Conservation (phyloP, 805 yeast genomes). For the Kodamaea kaohsiungensis region DNA sequence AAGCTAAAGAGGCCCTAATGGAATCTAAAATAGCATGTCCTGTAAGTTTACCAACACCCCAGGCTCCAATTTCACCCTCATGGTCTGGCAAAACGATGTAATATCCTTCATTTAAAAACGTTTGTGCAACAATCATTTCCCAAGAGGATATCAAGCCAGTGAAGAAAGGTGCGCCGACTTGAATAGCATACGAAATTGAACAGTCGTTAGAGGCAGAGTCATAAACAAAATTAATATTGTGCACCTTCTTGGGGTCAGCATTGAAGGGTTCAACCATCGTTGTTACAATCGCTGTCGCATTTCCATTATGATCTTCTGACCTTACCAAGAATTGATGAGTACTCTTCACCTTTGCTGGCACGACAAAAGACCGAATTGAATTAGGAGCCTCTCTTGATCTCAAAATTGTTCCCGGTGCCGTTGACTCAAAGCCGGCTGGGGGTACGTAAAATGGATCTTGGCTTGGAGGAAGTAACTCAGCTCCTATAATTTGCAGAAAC, state of each 20-base stretch:
- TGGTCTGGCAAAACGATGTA: constrained; percentile 36
- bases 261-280: constrained; percentile 24
- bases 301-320: constrained; percentile 19
- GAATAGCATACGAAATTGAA: constrained; percentile 22
- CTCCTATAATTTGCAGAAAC: not conserved
- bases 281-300: constrained; percentile 23
- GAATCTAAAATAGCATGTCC: constrained; percentile 34
- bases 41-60: constrained; percentile 31
- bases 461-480: constrained; percentile 7
- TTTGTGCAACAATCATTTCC: constrained; percentile 16
- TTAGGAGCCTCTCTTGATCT: constrained; percentile 13
- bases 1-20: constrained; percentile 26
- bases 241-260: constrained; percentile 22
- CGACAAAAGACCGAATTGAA: constrained; percentile 11
- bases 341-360: constrained; percentile 13
- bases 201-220: constrained; percentile 22
- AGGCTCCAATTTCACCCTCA: constrained; percentile 34
- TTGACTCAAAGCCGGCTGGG: constrained; percentile 16
- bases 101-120: constrained; percentile 27
- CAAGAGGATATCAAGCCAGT: constrained; percentile 15
- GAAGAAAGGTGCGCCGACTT: constrained; percentile 13
- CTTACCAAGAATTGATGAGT: constrained; percentile 22
- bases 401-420: constrained; percentile 15
- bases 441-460: constrained; percentile 19
- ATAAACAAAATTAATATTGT: constrained; percentile 21